A percentile compares a stretch with the other conserved stretches of the same genome.
These are phyloP conservation scores for Guadua angustifolia DNA, from an alignment of 176 grass and related monocot genomes.

Conservation along the genomic window DNA sequence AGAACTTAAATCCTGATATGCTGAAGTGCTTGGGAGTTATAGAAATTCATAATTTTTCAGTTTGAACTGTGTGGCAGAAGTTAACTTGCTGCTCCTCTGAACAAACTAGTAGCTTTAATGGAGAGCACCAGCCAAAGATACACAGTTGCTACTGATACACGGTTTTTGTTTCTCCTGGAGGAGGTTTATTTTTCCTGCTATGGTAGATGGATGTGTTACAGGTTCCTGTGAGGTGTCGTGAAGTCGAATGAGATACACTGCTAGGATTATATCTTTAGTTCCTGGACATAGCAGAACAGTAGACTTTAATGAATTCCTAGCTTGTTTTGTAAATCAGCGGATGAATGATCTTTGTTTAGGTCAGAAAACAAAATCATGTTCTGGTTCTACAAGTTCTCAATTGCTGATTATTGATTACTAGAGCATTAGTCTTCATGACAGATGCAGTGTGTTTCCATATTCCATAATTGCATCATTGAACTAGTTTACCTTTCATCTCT, in stretches of 20 bases:
- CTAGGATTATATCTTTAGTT: background rate
- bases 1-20: conserved; percentile 11
- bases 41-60: conserved; percentile 1
- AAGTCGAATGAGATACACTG: background rate
- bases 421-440: conserved; percentile 3
- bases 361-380: conserved; percentile 14
- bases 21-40: background rate
- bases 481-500: background rate
- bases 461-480: conserved; percentile 23
- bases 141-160: background rate
- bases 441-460: conserved; percentile 13
- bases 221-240: background rate
- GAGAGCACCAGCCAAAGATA: background rate
- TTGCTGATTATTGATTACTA: background rate
- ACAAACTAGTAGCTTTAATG: conserved; percentile 33
- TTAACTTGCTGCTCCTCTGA: conserved; percentile 1
- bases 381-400: background rate
- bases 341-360: conserved; percentile 10
- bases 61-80: conserved; percentile 9
- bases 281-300: background rate
- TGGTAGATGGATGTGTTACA: background rate
- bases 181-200: conserved; percentile 4
- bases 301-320: background rate
- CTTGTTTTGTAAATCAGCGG: conserved; percentile 14
- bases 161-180: background rate